phyloP scores from a whole-genome alignment of 2,329 filamentous ascomycete genomes.

The Alternaria sp. region DNA sequence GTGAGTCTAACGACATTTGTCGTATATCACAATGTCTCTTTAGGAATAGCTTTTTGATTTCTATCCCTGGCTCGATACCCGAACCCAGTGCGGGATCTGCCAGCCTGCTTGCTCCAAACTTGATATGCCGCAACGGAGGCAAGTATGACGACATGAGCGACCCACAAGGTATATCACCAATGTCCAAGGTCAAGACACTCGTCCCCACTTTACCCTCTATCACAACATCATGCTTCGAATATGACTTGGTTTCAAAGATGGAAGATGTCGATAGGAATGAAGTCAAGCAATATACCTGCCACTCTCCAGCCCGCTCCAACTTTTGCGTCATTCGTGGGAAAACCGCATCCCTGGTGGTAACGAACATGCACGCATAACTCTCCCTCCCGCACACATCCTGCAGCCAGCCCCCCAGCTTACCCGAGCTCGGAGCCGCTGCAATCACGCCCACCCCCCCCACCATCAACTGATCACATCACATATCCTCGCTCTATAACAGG shows the following conservation, averaged over 20 bases:
- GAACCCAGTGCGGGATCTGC: constrained; percentile 15
- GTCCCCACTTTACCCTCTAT: not conserved
- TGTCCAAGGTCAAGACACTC: constrained; percentile 2
- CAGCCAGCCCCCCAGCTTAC: constrained; percentile 9
- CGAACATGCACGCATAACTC: constrained; percentile 5
- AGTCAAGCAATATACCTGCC: constrained; percentile 1
- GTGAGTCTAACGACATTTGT: not conserved
- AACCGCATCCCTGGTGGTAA: constrained; percentile 8
- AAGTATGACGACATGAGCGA: constrained; percentile 21
- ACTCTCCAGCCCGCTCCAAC: not conserved
- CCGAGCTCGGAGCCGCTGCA: constrained; percentile 9
- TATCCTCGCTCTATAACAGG: constrained; percentile 13
- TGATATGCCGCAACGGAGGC: constrained; percentile 13
- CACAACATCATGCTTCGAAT: not conserved
- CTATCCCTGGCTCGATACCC: constrained; percentile 10
- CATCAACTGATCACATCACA: constrained; percentile 1
- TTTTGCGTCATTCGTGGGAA: constrained; percentile 9
- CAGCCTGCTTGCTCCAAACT: constrained; percentile 10
- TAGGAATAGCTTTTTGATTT: constrained; percentile 1
- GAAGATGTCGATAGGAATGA: not conserved
- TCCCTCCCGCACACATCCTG: constrained; percentile 4
- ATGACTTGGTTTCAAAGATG: not conserved
- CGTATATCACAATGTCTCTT: constrained; percentile 17
- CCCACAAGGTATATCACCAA: constrained; percentile 22
- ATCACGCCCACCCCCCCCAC: constrained; percentile 1